Conservation (phyloP, 2,329 filamentous ascomycete genomes). For the Aspergillus ochraceus region DNA sequence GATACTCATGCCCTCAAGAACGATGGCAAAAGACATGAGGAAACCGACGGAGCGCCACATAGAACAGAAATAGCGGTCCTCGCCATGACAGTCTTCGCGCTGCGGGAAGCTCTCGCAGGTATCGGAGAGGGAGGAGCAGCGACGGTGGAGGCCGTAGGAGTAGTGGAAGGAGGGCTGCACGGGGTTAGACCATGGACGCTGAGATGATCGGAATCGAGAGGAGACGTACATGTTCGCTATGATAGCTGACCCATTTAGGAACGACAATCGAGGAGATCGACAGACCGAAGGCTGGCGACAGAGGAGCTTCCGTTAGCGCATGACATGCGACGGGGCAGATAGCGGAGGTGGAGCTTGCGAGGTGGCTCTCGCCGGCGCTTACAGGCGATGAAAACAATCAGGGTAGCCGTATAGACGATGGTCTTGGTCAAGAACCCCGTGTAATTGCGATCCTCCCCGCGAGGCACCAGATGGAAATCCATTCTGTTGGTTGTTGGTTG, state of each 20-base stretch:
- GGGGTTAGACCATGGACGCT: not conserved
- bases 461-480: conserved; percentile 46
- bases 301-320: not conserved
- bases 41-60: conserved; percentile 91
- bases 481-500: conserved; percentile 23
- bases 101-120: conserved; percentile 61
- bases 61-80: conserved; percentile 77
- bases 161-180: conserved; percentile 56
- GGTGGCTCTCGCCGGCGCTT: conserved; percentile 14
- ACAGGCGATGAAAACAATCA: conserved; percentile 49
- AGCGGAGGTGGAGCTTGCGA: not conserved
- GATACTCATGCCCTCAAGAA: conserved; percentile 79
- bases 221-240: conserved; percentile 42
- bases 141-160: conserved; percentile 74
- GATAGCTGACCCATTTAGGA: conserved; percentile 51
- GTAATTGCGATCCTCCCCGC: conserved; percentile 45
- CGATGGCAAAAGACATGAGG: conserved; percentile 77
- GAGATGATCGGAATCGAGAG: not conserved
- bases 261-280: conserved; percentile 49
- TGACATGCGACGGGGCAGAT: not conserved
- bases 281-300: conserved; percentile 41
- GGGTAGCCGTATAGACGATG: conserved; percentile 46
- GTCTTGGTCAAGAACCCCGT: conserved; percentile 51
- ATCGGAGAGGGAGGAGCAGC: conserved; percentile 70
- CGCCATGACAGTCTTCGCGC: conserved; percentile 64